Evolutionary conservation across 495 filamentous ascomycete genomes (phyloP).

Genomic region (Hyaloscypha variabilis): DNA sequence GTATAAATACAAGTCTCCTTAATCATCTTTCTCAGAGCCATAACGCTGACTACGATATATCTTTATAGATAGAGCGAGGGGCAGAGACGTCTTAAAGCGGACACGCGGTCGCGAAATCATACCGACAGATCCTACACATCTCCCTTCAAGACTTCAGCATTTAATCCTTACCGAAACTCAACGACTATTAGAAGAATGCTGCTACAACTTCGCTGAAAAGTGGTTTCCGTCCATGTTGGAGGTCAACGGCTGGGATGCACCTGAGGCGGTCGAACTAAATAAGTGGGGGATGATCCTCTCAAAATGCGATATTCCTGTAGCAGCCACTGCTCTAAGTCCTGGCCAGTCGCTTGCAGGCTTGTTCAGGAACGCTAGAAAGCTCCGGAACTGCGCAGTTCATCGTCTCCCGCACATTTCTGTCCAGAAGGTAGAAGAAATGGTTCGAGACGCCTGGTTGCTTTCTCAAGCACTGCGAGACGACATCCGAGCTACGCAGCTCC

Average conservation of each 20-base stretch:
- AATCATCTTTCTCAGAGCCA: conserved; percentile 11
- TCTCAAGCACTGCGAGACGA: conserved; percentile 18
- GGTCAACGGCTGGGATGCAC: conserved; percentile 35
- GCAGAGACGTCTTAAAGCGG: conserved; percentile 8
- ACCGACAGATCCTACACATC: conserved; percentile 38
- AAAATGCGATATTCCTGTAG: conserved; percentile 22
- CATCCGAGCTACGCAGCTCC: conserved; percentile 13
- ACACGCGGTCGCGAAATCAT: conserved; percentile 6
- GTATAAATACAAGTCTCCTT: conserved; percentile 18
- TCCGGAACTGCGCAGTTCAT: conserved; percentile 22
- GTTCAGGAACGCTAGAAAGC: conserved; percentile 12
- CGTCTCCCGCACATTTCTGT: conserved; percentile 21
- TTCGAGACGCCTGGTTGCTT: conserved; percentile 22
- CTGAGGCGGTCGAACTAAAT: conserved; percentile 39
- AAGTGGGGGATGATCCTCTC: conserved; percentile 35
- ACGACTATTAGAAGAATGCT: conserved; percentile 39
- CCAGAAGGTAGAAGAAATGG: conserved; percentile 18
- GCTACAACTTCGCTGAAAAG: conserved; percentile 38
- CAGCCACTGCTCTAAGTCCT: conserved; percentile 14
- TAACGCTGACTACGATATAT: conserved; percentile 19
- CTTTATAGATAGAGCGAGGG: conserved; percentile 16
- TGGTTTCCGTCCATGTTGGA: conserved; percentile 36
- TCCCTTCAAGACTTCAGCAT: conserved; percentile 41
- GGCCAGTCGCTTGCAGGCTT: conserved; percentile 14
- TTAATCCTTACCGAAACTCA: conserved; percentile 36